A percentile compares a stretch with the other conserved stretches of the same genome.
These are phyloP conservation scores for Batkoa obscura DNA, from an alignment of 371 early-diverging fungal genomes.

Conservation along the genomic window DNA sequence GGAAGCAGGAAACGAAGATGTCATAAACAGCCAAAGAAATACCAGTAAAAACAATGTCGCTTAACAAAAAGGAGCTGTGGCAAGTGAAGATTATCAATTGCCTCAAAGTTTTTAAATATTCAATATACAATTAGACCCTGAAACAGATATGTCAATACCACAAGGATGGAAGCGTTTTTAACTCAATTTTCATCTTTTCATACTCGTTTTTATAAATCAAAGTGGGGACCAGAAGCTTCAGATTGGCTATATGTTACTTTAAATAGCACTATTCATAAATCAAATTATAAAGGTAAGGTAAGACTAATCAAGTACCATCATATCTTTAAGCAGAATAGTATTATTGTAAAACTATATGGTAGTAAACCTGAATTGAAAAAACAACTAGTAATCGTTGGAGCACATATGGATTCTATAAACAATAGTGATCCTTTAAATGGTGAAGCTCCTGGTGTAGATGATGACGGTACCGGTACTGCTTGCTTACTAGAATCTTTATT, in stretches of 20 bases:
- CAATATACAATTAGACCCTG: too few species aligned
- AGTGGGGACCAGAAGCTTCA: conserved; percentile 42
- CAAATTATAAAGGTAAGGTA: conserved; percentile 25
- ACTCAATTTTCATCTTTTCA: conserved; percentile 25
- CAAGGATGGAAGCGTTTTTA: background rate
- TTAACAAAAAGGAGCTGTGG: too few species aligned
- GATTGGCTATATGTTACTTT: background rate
- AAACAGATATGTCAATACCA: too few species aligned
- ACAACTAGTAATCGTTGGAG: conserved; percentile 60
- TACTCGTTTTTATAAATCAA: conserved; percentile 75
- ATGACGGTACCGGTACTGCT: conserved; percentile 74
- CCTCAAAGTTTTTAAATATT: too few species aligned
- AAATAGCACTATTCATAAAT: background rate
- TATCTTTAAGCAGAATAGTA: conserved; percentile 31
- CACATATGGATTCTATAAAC: conserved; percentile 86
- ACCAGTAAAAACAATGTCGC: too few species aligned
- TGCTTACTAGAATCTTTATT: conserved; percentile 77
- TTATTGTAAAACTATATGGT: conserved; percentile 53
- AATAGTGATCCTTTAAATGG: conserved; percentile 59
- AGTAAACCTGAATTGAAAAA: conserved; percentile 17
- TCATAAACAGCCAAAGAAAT: too few species aligned
- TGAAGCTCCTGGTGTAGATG: conserved; percentile 67
- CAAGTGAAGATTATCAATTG: too few species aligned
- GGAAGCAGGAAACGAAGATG: too few species aligned
- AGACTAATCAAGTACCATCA: conserved; percentile 19